Conservation (phyloP, 2,329 filamentous ascomycete genomes). For the Ascochyta rabiei region DNA sequence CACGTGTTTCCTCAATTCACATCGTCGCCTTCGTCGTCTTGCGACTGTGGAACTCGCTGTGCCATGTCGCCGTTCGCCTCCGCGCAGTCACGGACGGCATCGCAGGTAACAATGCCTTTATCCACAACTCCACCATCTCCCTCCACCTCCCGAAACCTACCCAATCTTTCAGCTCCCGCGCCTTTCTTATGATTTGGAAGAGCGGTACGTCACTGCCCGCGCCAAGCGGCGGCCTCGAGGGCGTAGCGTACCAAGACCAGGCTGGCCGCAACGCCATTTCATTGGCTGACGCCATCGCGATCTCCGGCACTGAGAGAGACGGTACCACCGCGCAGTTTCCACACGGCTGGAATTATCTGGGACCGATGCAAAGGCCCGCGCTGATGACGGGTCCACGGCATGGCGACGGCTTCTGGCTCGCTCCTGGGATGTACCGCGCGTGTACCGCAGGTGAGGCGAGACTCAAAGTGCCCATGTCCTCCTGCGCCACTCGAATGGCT, state of each 20-base stretch:
- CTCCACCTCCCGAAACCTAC: conserved; percentile 1
- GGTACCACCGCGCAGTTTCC: neutral
- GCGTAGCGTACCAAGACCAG: conserved; percentile 9
- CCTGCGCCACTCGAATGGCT: too few relatives aligned
- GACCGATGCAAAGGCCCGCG: neutral
- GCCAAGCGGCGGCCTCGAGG: neutral
- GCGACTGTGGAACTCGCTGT: too few relatives aligned
- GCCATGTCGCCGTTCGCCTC: too few relatives aligned
- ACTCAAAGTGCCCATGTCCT: neutral
- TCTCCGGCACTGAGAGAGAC: conserved; percentile 4
- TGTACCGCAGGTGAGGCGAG: neutral
- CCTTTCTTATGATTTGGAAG: conserved; percentile 1
- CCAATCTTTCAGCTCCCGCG: neutral
- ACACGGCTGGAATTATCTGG: neutral
- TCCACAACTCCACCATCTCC: neutral
- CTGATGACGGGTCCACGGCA: too few relatives aligned
- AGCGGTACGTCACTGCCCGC: conserved; percentile 6
- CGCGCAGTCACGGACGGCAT: too few relatives aligned
- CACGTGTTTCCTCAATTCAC: too few relatives aligned
- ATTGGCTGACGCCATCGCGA: neutral
- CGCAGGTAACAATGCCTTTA: neutral
- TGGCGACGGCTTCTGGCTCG: neutral
- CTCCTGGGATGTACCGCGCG: neutral
- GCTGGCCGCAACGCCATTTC: neutral
- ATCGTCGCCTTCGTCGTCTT: too few relatives aligned